Percentiles rank a stretch among this genome's conserved stretches.
Conservation (phyloP, 768 basidiomycete species). For the Guyanaporus albipodus region DNA sequence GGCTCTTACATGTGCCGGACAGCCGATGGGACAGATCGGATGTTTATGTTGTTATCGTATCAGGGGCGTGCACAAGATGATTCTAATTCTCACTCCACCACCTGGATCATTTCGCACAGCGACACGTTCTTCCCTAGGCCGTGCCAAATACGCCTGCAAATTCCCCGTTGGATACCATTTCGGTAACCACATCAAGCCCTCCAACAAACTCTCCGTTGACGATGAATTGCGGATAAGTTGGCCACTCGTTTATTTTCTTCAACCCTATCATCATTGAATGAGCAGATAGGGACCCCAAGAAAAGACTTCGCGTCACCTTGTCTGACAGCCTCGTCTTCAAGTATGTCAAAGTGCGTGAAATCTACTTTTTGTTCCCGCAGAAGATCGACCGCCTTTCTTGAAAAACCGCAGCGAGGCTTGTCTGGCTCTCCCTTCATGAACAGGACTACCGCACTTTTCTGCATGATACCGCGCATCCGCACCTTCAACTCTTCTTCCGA, state of each 20-base stretch:
- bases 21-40: neutral
- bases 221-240: slow-evolving; percentile 84
- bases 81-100: slow-evolving; percentile 1
- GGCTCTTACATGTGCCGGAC: no score
- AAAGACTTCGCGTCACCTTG: slow-evolving; percentile 51
- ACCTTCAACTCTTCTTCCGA: slow-evolving; percentile 61
- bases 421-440: slow-evolving; percentile 91
- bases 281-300: neutral
- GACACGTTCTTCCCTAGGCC: neutral
- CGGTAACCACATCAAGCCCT: slow-evolving; percentile 89
- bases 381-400: slow-evolving; percentile 65
- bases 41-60: no score
- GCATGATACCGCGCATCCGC: slow-evolving; percentile 72
- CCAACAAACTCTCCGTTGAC: slow-evolving; percentile 90
- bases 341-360: slow-evolving; percentile 80
- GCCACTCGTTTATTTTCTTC: slow-evolving; percentile 83
- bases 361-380: slow-evolving; percentile 59
- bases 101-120: no score
- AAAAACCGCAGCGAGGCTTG: slow-evolving; percentile 81
- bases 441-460: slow-evolving; percentile 69
- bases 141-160: slow-evolving; percentile 45
- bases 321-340: slow-evolving; percentile 75
- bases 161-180: slow-evolving; percentile 82
- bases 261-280: slow-evolving; percentile 43
- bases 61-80: slow-evolving; percentile 8